These are phyloP conservation scores for Lyophyllum decastes DNA, from an alignment of 768 basidiomycete genomes.

Conservation along the genomic window DNA sequence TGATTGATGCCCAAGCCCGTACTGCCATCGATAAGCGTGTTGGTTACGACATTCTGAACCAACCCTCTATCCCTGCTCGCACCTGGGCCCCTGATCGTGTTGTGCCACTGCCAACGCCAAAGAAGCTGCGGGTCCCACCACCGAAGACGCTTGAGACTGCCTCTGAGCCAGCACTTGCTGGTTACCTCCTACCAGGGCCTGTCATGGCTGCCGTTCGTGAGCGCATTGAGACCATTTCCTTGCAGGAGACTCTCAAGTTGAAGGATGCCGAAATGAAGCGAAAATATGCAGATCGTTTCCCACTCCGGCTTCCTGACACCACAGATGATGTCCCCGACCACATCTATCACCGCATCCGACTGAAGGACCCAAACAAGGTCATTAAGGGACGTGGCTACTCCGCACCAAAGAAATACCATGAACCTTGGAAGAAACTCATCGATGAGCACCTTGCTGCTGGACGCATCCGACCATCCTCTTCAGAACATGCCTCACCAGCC, in stretches of 20 bases:
- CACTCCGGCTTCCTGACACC: constrained; percentile 20
- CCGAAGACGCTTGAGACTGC: neutral
- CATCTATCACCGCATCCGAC: constrained; percentile 24
- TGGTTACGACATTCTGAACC: constrained; percentile 10
- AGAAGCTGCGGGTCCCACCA: neutral
- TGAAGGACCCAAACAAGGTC: constrained; percentile 27
- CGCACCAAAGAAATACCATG: constrained; percentile 31
- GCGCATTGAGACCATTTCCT: constrained; percentile 15
- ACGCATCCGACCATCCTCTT: constrained; percentile 25
- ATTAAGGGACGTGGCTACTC: constrained; percentile 25
- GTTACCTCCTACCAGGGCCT: constrained; percentile 2
- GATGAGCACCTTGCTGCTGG: constrained; percentile 33
- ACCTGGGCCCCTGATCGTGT: constrained; percentile 2
- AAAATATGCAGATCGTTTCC: constrained; percentile 1
- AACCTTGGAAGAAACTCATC: constrained; percentile 31
- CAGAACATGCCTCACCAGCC: constrained; percentile 12
- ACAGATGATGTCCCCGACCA: constrained; percentile 19
- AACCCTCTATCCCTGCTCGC: neutral
- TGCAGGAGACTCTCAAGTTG: constrained; percentile 21
- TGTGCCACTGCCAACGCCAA: neutral
- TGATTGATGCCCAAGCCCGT: constrained; percentile 15
- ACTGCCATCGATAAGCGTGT: constrained; percentile 16
- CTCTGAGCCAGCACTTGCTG: constrained; percentile 6
- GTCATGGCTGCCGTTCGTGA: constrained; percentile 15
- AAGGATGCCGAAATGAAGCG: constrained; percentile 1